phyloP scores from a whole-genome alignment of 257 asterid species.

The Ocimum tenuiflorum region DNA sequence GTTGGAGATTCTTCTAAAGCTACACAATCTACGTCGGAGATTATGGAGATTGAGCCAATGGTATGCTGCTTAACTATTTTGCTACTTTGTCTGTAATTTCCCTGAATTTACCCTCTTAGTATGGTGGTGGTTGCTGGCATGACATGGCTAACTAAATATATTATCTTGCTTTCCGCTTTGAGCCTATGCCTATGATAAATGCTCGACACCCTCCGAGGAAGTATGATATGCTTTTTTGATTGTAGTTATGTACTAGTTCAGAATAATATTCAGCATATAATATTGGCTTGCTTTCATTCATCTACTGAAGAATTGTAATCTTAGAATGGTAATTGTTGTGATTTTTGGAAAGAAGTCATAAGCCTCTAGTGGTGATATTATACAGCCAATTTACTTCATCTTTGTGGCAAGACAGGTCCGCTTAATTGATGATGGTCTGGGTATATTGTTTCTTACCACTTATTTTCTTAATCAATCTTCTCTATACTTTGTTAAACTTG shows the following conservation, averaged over 20 bases:
- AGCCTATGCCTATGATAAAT: slow-evolving; percentile 3
- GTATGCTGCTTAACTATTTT: slow-evolving; percentile 40
- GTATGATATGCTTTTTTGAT: not conserved
- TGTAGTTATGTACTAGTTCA: not conserved
- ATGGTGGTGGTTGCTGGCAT: slow-evolving; percentile 9
- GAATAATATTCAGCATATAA: not conserved
- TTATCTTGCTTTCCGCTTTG: not conserved
- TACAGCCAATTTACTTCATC: not conserved
- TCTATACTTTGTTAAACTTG: not conserved
- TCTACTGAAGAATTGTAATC: not conserved
- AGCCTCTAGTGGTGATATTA: not conserved
- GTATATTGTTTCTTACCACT: not conserved
- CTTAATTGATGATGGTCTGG: not conserved
- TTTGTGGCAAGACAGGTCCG: not conserved
- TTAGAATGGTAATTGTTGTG: not conserved
- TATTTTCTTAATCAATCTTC: too few relatives aligned
- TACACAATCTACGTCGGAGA: slow-evolving; percentile 53
- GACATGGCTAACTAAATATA: not conserved
- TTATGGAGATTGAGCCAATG: slow-evolving; percentile 79
- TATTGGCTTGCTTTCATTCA: not conserved
- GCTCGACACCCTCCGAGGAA: not conserved
- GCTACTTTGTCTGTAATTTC: slow-evolving; percentile 9
- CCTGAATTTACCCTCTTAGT: slow-evolving; percentile 5
- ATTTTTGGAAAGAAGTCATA: not conserved
- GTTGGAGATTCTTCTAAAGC: slow-evolving; percentile 54